A percentile compares a stretch with the other conserved stretches of the same genome.
Evolutionary conservation across 2,329 filamentous ascomycete species (phyloP).

Genomic region (Scorias spongiosa): DNA sequence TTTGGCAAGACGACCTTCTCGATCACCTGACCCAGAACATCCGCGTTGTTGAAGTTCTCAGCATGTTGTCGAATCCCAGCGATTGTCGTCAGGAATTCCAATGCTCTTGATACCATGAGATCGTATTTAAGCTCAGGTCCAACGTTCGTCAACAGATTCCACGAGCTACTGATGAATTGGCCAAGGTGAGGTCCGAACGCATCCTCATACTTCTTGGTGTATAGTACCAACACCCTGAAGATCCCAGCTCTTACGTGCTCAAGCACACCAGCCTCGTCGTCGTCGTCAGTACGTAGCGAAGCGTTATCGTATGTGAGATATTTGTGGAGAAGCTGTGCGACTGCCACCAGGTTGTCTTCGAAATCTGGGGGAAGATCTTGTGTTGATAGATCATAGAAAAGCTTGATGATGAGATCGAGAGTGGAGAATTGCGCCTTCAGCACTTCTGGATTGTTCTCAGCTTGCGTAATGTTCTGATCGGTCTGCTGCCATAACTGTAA

Average conservation of each 20-base stretch:
- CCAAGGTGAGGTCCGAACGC: constrained; percentile 69
- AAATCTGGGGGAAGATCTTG: constrained; percentile 92
- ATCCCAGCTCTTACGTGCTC: constrained; percentile 88
- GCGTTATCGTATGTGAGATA: constrained; percentile 82
- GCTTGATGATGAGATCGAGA: constrained; percentile 75
- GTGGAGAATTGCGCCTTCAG: constrained; percentile 71
- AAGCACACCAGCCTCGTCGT: constrained; percentile 69
- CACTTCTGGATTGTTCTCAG: constrained; percentile 57
- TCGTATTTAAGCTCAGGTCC: constrained; percentile 87
- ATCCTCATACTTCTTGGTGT: constrained; percentile 89
- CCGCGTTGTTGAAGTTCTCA: constrained; percentile 68
- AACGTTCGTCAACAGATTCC: constrained; percentile 76
- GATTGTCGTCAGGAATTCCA: constrained; percentile 88
- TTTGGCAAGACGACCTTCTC: constrained; percentile 95
- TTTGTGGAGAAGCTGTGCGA: constrained; percentile 73
- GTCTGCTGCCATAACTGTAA: constrained; percentile 62
- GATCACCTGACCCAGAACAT: constrained; percentile 69
- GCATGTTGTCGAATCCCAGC: constrained; percentile 66
- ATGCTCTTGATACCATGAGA: constrained; percentile 78
- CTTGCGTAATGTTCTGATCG: constrained; percentile 55
- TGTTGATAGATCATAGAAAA: constrained; percentile 92
- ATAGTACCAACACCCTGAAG: constrained; percentile 78
- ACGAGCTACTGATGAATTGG: constrained; percentile 78
- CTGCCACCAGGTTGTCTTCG: constrained; percentile 67
- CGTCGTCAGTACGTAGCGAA: constrained; percentile 70